phyloP scores from a whole-genome alignment of 306 rosid species.

The Cicer yamashitae region DNA sequence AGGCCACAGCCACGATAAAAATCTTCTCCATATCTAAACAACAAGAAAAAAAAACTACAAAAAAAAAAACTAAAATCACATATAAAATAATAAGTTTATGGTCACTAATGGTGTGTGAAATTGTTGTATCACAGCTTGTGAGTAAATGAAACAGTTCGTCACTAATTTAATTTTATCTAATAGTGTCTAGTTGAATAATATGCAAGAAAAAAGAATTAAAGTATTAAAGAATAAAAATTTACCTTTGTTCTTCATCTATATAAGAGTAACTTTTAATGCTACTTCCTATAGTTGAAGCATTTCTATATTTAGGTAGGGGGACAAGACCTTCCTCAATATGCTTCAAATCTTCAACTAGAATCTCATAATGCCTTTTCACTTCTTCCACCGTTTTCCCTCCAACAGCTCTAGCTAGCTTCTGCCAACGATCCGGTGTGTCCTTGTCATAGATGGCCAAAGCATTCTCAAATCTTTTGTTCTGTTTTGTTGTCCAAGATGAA shows the following conservation, averaged over 20 bases:
- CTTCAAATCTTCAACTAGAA: conserved; percentile 73
- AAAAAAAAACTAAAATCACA: neutral
- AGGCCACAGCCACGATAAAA: neutral
- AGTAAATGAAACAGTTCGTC: neutral
- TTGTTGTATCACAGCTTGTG: neutral
- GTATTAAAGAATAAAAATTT: too few species aligned
- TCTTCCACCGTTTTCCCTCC: conserved; percentile 92
- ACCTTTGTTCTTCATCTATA: conserved; percentile 70
- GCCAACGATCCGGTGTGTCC: conserved; percentile 86
- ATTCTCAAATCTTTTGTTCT: conserved; percentile 86
- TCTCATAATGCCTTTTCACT: conserved; percentile 77
- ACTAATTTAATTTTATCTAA: too few species aligned
- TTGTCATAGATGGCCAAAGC: conserved; percentile 74
- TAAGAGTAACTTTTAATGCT: conserved; percentile 47
- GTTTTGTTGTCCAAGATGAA: conserved; percentile 77
- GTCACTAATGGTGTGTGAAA: neutral
- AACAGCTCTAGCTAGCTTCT: conserved; percentile 72
- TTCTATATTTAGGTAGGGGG: conserved; percentile 79
- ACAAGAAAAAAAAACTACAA: neutral
- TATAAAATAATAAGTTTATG: neutral
- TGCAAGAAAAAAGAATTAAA: too few species aligned
- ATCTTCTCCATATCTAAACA: neutral
- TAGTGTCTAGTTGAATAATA: too few species aligned
- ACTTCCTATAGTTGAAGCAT: conserved; percentile 31
- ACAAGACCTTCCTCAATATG: conserved; percentile 74